Conservation (phyloP, 78 protist genomes). For the Dictyostelium discoideum region dicty_2.7 NC_007088.5:2653001-2653500, state of each 20-base stretch:
- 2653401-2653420: neutral
- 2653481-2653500: neutral
- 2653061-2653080: neutral
- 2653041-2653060: neutral
- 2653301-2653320: neutral
- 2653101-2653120: neutral
- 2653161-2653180: neutral
- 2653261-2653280: neutral
- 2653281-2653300: slow-evolving; percentile 20
- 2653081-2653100: neutral
- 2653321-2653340: neutral
- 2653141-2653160: slow-evolving; percentile 6
- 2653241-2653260: neutral
- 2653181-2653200: neutral
- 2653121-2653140: slow-evolving; percentile 5
- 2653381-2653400: neutral
- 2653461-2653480: slow-evolving; percentile 6
- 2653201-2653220: neutral
- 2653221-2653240: neutral
- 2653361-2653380: neutral
- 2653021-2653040: neutral
- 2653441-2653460: slow-evolving; percentile 6
- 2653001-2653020: neutral
- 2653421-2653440: neutral
- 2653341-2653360: neutral